Percentiles rank a stretch among this genome's conserved stretches.
Conservation (phyloP, 345 rosid genomes). For the Bruguiera gymnorhiza region DNA sequence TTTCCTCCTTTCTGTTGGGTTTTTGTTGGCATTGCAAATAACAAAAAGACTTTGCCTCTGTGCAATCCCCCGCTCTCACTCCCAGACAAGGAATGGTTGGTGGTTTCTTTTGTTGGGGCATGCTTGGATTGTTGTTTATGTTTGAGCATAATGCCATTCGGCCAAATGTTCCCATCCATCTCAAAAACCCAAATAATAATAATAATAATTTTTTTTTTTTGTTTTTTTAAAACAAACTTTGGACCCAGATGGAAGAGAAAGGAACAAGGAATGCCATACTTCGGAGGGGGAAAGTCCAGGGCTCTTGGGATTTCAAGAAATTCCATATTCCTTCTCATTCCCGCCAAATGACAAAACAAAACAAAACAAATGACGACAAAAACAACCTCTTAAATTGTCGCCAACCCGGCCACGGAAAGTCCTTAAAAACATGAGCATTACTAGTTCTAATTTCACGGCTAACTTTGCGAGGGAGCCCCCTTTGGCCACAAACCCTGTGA, state of each 20-base stretch:
- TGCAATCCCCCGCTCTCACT: slow-evolving; percentile 37
- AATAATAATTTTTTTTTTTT: not conserved
- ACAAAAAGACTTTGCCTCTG: slow-evolving; percentile 28
- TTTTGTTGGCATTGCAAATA: not conserved
- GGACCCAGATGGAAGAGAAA: not conserved
- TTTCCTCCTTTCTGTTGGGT: too few relatives aligned
- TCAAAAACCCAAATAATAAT: slow-evolving; percentile 4
- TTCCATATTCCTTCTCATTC: slow-evolving; percentile 59
- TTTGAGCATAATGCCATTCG: slow-evolving; percentile 35
- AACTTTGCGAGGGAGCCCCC: slow-evolving; percentile 15
- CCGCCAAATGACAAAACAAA: slow-evolving; percentile 42
- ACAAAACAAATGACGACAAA: slow-evolving; percentile 55
- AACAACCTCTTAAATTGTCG: slow-evolving; percentile 45
- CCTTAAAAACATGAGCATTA: slow-evolving; percentile 34
- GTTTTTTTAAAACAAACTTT: not conserved
- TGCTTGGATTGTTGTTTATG: slow-evolving; percentile 33
- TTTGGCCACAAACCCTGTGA: not conserved
- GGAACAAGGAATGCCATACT: not conserved
- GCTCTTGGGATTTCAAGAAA: slow-evolving; percentile 46
- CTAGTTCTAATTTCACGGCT: slow-evolving; percentile 18
- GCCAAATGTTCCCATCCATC: slow-evolving; percentile 51
- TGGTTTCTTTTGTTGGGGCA: slow-evolving; percentile 51
- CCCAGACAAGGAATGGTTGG: slow-evolving; percentile 41
- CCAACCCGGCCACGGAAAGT: slow-evolving; percentile 43
- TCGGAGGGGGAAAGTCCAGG: slow-evolving; percentile 16